These are phyloP conservation scores for Aspergillus affinis DNA, from an alignment of 495 filamentous ascomycete genomes.

Conservation along the genomic window DNA sequence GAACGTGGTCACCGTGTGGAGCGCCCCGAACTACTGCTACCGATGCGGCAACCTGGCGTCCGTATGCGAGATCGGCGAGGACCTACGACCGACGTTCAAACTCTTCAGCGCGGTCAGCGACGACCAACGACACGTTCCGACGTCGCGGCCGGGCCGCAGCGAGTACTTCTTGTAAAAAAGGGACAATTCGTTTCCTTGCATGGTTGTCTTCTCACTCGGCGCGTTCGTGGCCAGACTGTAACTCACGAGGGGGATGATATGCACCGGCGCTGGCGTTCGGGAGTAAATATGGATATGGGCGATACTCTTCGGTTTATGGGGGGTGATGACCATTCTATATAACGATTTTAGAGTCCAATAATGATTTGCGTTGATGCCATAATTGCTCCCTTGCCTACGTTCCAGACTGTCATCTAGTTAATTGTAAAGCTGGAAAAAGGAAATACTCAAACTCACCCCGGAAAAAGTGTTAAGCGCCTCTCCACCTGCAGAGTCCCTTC, in stretches of 20 bases:
- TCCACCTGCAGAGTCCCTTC: neutral
- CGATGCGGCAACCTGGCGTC: slow-evolving; percentile 96
- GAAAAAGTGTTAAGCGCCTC: no score
- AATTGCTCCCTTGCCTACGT: no score
- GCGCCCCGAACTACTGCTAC: slow-evolving; percentile 98
- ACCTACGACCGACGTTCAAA: slow-evolving; percentile 83
- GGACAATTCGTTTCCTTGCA: slow-evolving; percentile 17
- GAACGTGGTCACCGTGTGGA: slow-evolving; percentile 99
- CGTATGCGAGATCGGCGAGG: slow-evolving; percentile 89
- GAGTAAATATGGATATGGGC: slow-evolving; percentile 18
- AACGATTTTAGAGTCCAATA: slow-evolving; percentile 31
- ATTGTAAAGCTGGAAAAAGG: no score
- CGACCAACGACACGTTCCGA: slow-evolving; percentile 82
- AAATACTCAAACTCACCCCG: no score
- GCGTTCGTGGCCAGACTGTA: neutral
- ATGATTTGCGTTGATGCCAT: neutral
- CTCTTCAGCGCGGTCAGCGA: slow-evolving; percentile 95
- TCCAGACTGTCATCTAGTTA: no score
- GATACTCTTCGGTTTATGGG: slow-evolving; percentile 14
- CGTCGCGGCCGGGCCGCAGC: slow-evolving; percentile 73
- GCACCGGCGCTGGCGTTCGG: slow-evolving; percentile 45
- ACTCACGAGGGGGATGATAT: slow-evolving; percentile 9
- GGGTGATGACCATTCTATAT: slow-evolving; percentile 36
- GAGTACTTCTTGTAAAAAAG: slow-evolving; percentile 88
- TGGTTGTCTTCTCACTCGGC: slow-evolving; percentile 16